Evolutionary conservation across 176 grass and related monocot species (phyloP).

Genomic region (Carex kokanica): DNA sequence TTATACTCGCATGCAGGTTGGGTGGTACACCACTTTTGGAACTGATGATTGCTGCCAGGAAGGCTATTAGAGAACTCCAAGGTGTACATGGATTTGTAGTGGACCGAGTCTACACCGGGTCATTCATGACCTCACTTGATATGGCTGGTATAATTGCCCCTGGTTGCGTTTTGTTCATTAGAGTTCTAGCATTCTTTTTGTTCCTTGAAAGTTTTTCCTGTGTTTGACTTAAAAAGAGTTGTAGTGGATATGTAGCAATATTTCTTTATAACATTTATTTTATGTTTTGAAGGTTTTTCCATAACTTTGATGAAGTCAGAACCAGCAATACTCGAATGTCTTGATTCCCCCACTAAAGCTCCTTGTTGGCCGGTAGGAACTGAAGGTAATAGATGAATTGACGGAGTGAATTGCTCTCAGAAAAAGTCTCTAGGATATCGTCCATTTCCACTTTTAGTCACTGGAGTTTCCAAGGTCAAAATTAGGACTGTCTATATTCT

Average conservation of each 20-base stretch:
- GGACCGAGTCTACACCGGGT: slow-evolving; percentile 53
- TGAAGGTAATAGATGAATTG: slow-evolving; percentile 39
- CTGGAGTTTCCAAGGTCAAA: background rate
- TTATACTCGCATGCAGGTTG: slow-evolving; percentile 20
- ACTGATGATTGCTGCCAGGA: slow-evolving; percentile 46
- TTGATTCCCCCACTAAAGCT: slow-evolving; percentile 47
- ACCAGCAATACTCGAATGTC: slow-evolving; percentile 24
- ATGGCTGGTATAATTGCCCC: slow-evolving; percentile 38
- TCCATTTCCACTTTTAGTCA: background rate
- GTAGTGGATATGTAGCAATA: background rate
- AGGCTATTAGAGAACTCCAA: slow-evolving; percentile 40
- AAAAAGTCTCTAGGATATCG: background rate
- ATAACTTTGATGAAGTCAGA: slow-evolving; percentile 45
- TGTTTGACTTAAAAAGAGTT: background rate
- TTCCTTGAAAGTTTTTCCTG: background rate
- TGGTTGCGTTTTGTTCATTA: background rate
- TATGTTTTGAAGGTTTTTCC: slow-evolving; percentile 42
- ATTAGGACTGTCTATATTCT: background rate
- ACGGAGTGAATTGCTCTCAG: background rate
- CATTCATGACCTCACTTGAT: slow-evolving; percentile 57
- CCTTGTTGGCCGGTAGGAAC: slow-evolving; percentile 48
- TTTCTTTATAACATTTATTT: slow-evolving; percentile 1
- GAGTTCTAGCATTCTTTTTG: background rate
- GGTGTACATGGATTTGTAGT: slow-evolving; percentile 39
- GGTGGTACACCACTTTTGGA: slow-evolving; percentile 50